These are phyloP conservation scores for Aspergillus saccharolyticus DNA, from an alignment of 495 filamentous ascomycete species.

Conservation along the genomic window DNA sequence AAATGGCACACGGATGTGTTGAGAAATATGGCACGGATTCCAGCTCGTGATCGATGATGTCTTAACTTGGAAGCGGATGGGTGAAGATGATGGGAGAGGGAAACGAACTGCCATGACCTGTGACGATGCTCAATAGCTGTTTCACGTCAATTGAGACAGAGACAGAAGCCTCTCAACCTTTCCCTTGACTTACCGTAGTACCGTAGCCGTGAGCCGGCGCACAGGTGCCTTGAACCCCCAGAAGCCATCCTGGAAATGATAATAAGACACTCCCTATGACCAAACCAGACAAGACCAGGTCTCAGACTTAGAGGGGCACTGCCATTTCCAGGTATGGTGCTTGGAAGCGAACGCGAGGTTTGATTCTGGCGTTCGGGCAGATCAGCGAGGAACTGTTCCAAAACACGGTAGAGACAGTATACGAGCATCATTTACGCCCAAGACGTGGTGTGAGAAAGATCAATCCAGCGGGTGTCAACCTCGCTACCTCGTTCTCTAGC, in stretches of 20 bases:
- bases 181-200: too few relatives aligned
- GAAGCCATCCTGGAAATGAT: too few relatives aligned
- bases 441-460: too few relatives aligned
- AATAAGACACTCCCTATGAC: neutral
- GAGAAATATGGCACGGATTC: slow-evolving; percentile 5
- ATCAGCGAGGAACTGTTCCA: too few relatives aligned
- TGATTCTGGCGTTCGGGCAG: neutral
- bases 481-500: too few relatives aligned
- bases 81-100: neutral
- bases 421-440: too few relatives aligned
- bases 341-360: neutral
- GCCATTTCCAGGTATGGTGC: neutral
- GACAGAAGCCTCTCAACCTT: neutral
- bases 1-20: slow-evolving; percentile 41
- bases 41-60: neutral
- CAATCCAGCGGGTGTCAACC: too few relatives aligned
- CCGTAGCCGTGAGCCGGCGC: too few relatives aligned
- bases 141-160: neutral
- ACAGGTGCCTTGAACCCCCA: too few relatives aligned
- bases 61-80: neutral
- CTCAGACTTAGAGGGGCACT: neutral
- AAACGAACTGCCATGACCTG: neutral
- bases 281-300: neutral
- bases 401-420: too few relatives aligned
- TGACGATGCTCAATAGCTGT: neutral